Evolutionary conservation across 768 basidiomycete genomes (phyloP), one percentile per base, ranked within the genome.

Genomic region (Mycena olivaceomarginata): DNA sequence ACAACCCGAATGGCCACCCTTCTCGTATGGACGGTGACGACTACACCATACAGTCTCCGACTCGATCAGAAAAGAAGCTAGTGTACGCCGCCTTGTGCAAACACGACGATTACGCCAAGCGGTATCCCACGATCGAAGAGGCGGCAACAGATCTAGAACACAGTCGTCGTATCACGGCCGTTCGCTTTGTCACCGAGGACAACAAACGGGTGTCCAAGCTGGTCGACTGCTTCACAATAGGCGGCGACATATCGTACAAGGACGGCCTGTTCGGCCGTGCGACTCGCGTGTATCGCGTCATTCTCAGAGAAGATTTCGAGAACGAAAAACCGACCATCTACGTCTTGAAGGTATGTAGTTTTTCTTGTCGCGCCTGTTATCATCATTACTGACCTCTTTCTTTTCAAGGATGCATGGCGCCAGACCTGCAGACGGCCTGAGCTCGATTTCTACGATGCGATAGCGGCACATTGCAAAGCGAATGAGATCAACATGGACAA

Each of bases 251-350:
- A 1, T 53, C 46, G 9, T 11, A 4, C 2, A 53, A 62, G 15
- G 69, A 66, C 22, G 75, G 64, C 20, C 20, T 76, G n/a, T 76
- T 70, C 70, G 48, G 75, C 41, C 75, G 70, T 43, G 75, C 70
- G 39, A 76, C 75, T 40, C 57, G 20, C 16, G 75, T 76, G 9
- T 41, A 67, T 48, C 70, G 75, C 15, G 77, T 78, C 40, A 43
- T 78, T 9, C 20, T 78, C 10, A 39, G 63, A 20, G 70, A 78
- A 7, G 77, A 78, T 16, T 10, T 56, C 16, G 39, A 18, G 11
- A 31, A 64, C 40, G 13, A 37, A 1, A 1, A 20, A 13, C 70
- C 59, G 0, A 9, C 39, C 15, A n/a, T 71, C 12, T 76, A 66
- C 20, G 76, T 65, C 7, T 11, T 59, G 18, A 59, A 59, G 13